A percentile compares a stretch with the other conserved stretches of the same genome.
Conservation (phyloP, 2,329 filamentous ascomycete species). For the Microcyclospora tardicrescens region DNA sequence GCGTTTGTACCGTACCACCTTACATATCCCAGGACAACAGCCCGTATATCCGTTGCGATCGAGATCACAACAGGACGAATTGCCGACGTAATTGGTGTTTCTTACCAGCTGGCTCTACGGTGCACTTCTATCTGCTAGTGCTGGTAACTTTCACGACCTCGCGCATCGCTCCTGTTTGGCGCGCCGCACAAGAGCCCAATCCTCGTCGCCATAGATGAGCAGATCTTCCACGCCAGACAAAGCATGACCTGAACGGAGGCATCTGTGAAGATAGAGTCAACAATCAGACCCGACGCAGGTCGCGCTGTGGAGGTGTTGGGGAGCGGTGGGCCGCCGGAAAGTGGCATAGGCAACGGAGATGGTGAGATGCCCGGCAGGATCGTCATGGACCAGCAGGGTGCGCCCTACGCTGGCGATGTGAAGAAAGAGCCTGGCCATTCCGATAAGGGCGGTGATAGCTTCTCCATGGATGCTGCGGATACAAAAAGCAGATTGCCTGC, state of each 20-base stretch:
- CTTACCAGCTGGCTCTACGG: no score
- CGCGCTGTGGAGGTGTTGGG: constrained; percentile 7
- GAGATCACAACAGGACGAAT: no score
- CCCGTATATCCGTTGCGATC: no score
- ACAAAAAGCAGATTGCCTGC: not conserved
- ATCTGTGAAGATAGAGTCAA: constrained; percentile 16
- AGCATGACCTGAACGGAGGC: constrained; percentile 10
- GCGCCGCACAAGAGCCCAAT: no score
- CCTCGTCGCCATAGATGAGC: no score
- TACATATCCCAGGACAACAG: no score
- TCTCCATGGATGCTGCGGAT: not conserved
- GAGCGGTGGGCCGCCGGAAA: constrained; percentile 8
- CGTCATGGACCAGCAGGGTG: constrained; percentile 34
- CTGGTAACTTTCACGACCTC: no score
- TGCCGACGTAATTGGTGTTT: no score
- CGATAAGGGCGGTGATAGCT: not conserved
- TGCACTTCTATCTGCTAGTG: no score
- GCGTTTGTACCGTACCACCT: no score
- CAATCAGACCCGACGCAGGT: constrained; percentile 6
- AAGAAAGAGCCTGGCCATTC: constrained; percentile 16
- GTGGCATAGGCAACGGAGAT: constrained; percentile 6
- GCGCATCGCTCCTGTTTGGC: no score
- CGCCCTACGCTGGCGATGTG: constrained; percentile 22
- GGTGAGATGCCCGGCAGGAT: constrained; percentile 35
- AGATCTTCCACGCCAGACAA: no score